A percentile compares a stretch with the other conserved stretches of the same genome.
These are phyloP conservation scores for Paraleonurus japonicus DNA, from an alignment of 257 asterid species.

Conservation along the genomic window DNA sequence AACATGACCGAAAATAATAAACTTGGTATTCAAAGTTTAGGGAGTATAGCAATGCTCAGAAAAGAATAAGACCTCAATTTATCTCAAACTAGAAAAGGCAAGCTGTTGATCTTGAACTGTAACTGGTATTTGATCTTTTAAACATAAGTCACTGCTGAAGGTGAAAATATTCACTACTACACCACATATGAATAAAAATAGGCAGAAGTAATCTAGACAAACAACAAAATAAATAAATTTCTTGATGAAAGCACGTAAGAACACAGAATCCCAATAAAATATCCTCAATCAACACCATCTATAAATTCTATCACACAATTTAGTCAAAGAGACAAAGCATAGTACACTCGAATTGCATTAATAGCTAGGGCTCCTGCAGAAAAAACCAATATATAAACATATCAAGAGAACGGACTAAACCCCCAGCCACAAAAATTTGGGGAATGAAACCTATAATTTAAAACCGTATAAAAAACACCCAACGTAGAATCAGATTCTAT, in stretches of 20 bases:
- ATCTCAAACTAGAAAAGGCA: conserved; percentile 6
- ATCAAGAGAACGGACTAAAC: conserved; percentile 10
- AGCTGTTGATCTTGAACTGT: background rate
- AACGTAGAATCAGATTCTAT: conserved; percentile 10
- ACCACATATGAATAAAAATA: background rate
- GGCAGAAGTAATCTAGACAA: background rate
- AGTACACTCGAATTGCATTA: background rate
- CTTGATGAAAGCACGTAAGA: background rate
- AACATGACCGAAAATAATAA: background rate
- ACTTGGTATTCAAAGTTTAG: background rate
- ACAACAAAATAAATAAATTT: background rate
- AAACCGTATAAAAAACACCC: conserved; percentile 11
- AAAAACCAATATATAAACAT: conserved; percentile 2
- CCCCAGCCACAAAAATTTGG: conserved; percentile 1
- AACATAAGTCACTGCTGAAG: conserved; percentile 3
- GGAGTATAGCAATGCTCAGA: background rate
- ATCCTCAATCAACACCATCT: background rate
- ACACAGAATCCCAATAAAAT: background rate
- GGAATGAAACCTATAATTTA: background rate
- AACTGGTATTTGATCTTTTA: background rate
- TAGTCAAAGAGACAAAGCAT: background rate
- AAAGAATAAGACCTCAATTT: background rate
- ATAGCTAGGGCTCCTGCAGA: conserved; percentile 13
- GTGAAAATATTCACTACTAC: background rate
- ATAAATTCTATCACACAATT: background rate